These are phyloP conservation scores for Dictyostelium capitatum DNA, from an alignment of 78 protist species.

Conservation along the genomic window DNA sequence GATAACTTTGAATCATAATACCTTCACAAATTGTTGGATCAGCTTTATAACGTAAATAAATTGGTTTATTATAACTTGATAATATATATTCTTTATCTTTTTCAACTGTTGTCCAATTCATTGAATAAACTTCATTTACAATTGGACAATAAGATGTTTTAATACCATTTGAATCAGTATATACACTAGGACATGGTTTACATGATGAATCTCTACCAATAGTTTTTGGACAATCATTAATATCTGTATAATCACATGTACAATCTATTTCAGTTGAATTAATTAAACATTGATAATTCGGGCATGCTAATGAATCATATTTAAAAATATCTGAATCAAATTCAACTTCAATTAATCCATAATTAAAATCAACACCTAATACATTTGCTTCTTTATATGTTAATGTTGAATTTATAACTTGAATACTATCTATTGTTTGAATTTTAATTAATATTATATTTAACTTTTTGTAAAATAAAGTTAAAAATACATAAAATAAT, in stretches of 20 bases:
- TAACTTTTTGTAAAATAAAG: too few species aligned
- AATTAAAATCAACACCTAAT: conserved; percentile 23
- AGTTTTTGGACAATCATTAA: background rate
- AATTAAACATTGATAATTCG: conserved; percentile 27
- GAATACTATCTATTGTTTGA: too few species aligned
- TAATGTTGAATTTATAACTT: too few species aligned
- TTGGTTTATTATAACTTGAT: background rate
- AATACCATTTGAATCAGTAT: background rate
- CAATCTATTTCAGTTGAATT: background rate
- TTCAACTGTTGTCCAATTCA: conserved; percentile 4
- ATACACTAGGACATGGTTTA: background rate
- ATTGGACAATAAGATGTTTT: background rate
- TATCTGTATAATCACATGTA: conserved; percentile 53
- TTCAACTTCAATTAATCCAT: conserved; percentile 41
- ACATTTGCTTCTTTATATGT: conserved; percentile 3
- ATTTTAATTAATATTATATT: too few species aligned
- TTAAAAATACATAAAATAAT: too few species aligned
- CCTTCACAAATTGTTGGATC: conserved; percentile 27
- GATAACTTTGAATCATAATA: background rate
- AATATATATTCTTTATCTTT: background rate
- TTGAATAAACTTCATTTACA: background rate
- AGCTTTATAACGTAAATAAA: conserved; percentile 40
- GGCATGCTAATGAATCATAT: conserved; percentile 1
- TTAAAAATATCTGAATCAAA: conserved; percentile 48
- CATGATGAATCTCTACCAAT: background rate